Evolutionary conservation across 768 basidiomycete species (phyloP), one percentile per base, ranked within the genome.

Genomic region (Agaricus sinodeliciosus): DNA sequence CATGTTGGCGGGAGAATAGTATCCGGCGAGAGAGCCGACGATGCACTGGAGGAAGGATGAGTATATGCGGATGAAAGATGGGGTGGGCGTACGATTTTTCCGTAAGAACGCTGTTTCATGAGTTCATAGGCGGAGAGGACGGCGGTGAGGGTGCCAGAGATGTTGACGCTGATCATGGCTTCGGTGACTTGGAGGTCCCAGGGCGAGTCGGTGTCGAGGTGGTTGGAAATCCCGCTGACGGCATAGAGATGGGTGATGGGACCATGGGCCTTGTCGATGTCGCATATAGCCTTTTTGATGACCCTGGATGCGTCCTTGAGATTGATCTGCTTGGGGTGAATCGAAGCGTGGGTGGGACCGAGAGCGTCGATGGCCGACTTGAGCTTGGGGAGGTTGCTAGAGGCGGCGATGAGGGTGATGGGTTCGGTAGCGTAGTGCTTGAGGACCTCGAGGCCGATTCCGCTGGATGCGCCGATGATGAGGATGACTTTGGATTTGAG

Each of bases 221-320:
- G 59, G 43, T 61, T 63, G 15, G 64, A 61, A 28, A 64, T 61
- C 1, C 64, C 66, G 16, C 58, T 60, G 26, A 65, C 60, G 19
- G 64, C 66, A 53, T 67, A 69, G 43, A 69, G 35, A 26, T 68
- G 66, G 1, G 64, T 65, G 26, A 69, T 64, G 2, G 67, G 67
- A 4, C 67, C 67, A 52, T 64, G 64, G 26, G 56, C 55, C 22
- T 57, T 59, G 43, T 69, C 68, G 22, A 61, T 40, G 22, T 50
- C 19, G 9, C 55, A 48, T 4, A 68, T 55, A 19, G 41, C 49
- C 6, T 63, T 59, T 5, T 31, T 7, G 31, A 31, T 31, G 31
- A 31, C 7, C 31, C 2, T 7, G 31, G 31, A 31, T 2, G 31
- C 31, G 31, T 31, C 31, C 6, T 31, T 31, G 31, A 31, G 31